A percentile compares a stretch with the other conserved stretches of the same genome.
phyloP scores from a whole-genome alignment of 495 filamentous ascomycete species.

The Oidiodendron maius region DNA sequence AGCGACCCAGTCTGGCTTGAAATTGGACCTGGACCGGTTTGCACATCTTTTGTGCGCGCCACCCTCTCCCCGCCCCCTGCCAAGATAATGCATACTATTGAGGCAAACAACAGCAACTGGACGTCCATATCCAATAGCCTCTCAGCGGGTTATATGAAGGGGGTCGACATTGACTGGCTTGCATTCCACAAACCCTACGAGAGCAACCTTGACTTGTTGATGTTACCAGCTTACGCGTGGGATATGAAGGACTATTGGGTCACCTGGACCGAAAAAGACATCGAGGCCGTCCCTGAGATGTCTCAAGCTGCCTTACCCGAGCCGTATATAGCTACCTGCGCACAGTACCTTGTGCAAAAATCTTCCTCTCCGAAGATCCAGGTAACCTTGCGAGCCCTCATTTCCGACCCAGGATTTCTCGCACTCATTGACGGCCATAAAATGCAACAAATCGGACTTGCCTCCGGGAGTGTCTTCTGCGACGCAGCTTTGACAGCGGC shows the following conservation, averaged over 20 bases:
- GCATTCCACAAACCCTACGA: slow-evolving; percentile 69
- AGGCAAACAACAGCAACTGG: slow-evolving; percentile 56
- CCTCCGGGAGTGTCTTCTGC: background rate
- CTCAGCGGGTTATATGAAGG: slow-evolving; percentile 51
- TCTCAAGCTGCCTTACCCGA: background rate
- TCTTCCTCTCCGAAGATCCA: background rate
- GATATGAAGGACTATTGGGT: slow-evolving; percentile 80
- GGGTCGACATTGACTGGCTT: slow-evolving; percentile 65
- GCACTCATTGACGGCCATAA: background rate
- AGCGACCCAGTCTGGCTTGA: slow-evolving; percentile 55
- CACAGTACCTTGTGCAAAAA: background rate
- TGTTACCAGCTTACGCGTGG: slow-evolving; percentile 68
- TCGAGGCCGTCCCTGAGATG: background rate
- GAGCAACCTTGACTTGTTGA: slow-evolving; percentile 50
- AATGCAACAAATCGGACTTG: background rate
- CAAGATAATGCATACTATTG: slow-evolving; percentile 25
- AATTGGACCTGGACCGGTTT: slow-evolving; percentile 63
- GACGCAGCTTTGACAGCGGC: background rate
- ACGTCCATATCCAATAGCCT: slow-evolving; percentile 55
- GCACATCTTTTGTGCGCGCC: slow-evolving; percentile 59
- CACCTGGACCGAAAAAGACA: slow-evolving; percentile 22
- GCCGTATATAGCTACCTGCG: background rate
- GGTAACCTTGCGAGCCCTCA: background rate
- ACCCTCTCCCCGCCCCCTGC: slow-evolving; percentile 40
- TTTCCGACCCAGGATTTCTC: background rate